Conservation (phyloP, 768 basidiomycete species). For the Rhodotorula kratochvilovae region DNA sequence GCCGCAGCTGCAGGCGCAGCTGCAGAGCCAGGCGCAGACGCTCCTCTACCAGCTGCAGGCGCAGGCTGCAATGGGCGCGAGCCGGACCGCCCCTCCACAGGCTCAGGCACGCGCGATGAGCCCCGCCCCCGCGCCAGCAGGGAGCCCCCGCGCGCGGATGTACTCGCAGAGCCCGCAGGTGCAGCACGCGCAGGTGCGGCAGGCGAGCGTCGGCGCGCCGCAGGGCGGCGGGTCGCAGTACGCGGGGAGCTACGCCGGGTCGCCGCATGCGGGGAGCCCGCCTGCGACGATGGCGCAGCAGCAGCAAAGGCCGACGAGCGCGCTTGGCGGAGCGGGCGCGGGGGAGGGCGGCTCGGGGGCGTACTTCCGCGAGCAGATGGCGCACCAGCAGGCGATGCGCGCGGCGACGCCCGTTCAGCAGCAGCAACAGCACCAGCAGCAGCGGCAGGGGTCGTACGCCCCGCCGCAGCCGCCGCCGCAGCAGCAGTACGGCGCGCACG, state of each 20-base stretch:
- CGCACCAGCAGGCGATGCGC: conserved; percentile 21
- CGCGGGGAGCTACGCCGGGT: conserved; percentile 9
- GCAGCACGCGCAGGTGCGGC: conserved; percentile 9
- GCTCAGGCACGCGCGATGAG: not conserved
- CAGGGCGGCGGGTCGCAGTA: not conserved
- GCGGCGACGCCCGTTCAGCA: conserved; percentile 11
- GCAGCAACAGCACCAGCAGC: not conserved
- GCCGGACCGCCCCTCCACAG: not conserved
- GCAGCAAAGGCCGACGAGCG: not conserved
- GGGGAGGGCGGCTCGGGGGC: conserved; percentile 10
- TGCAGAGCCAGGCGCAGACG: conserved; percentile 22
- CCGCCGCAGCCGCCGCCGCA: not conserved
- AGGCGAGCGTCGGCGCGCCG: conserved; percentile 1
- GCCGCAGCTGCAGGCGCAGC: conserved; percentile 19
- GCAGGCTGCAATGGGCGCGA: conserved; percentile 2
- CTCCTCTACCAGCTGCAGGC: conserved; percentile 27
- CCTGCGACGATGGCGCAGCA: not conserved
- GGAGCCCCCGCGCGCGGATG: not conserved
- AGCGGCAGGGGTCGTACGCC: not conserved
- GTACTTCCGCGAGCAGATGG: conserved; percentile 31
- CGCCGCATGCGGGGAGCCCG: conserved; percentile 27
- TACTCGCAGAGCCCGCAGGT: conserved; percentile 28
- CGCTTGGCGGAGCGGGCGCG: not conserved
- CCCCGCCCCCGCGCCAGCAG: not conserved
- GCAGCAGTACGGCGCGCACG: not conserved